These are phyloP conservation scores for Periconia macrospinosa DNA, from an alignment of 2,329 filamentous ascomycete species.

Conservation along the genomic window DNA sequence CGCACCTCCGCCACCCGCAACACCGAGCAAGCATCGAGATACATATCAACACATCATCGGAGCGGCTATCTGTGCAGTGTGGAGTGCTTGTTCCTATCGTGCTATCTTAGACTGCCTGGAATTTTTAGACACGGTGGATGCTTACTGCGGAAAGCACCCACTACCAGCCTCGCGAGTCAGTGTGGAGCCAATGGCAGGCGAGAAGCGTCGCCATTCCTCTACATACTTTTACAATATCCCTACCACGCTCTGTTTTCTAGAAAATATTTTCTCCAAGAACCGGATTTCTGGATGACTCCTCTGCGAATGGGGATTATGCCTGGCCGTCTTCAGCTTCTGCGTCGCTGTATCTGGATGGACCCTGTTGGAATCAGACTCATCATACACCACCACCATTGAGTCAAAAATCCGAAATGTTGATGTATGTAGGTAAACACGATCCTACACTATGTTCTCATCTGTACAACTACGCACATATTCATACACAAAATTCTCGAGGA, in stretches of 20 bases:
- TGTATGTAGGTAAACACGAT: too few species aligned
- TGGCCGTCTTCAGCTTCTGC: too few species aligned
- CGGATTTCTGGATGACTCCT: not conserved
- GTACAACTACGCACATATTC: too few species aligned
- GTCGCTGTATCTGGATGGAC: not conserved
- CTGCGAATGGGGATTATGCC: not conserved
- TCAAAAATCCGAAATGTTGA: too few species aligned
- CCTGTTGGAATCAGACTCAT: not conserved
- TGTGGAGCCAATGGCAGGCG: not conserved
- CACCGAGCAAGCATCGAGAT: not conserved
- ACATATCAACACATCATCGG: not conserved
- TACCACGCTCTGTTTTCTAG: not conserved
- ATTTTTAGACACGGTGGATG: not conserved
- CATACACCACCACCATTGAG: too few species aligned
- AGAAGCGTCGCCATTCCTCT: not conserved
- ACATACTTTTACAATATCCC: not conserved
- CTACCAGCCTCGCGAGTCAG: slow-evolving; percentile 1
- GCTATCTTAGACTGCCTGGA: not conserved
- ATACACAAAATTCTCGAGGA: too few species aligned
- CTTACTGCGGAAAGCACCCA: slow-evolving; percentile 10
- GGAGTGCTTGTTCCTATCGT: not conserved
- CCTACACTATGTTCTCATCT: too few species aligned
- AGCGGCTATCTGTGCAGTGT: not conserved
- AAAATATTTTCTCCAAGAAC: not conserved
- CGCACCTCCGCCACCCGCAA: slow-evolving; percentile 5